Base-by-base conservation (phyloP, 306 rosid species). In the Spatholobus suberectus region DNA sequence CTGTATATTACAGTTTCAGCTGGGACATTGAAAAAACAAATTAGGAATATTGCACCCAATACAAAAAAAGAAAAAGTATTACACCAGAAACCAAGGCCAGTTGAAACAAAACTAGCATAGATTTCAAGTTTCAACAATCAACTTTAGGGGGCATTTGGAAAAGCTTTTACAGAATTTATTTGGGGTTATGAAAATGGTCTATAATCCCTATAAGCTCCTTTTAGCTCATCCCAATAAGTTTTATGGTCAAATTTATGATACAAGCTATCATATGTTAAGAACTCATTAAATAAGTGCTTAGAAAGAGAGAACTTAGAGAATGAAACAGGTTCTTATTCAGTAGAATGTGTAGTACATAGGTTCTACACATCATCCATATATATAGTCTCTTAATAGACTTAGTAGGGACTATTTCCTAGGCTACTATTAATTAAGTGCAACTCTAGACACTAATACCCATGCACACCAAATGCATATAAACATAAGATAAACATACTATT, bases 1-100 rank as follows among this genome's bases (percentile, higher is more conserved):
- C 99, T 89, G 93, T 94, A 96, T 90, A 92, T 88, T 34, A 94
- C 98, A 85, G 99, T 96, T 88, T 96, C 99, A 87, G 99, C 99
- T 96, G 98, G 87, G 74, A 75, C 88, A 90, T 82, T 75, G 86
- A 82, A 88, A 88, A 83, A 75, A 73, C 21, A 77, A 57, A 83
- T 89, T 78, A 76, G 86, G 41, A 79, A 79, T 79, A 76, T 68
- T 73, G 78, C 65, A 80, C 49, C 73, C 49, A 24, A 47, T 23
- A 11, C 24, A 44, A n/a, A 80, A 81, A 34, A 23, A 4, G 44
- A 59, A 38, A 80, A 55, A 46, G 47, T 38, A 67, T 11, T 70
- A 57, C 63, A 63, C 47, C 65, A 74, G 76, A 83, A 63, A 70
- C 21, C 57, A 82, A 27, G 63, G 55, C n/a, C 20, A 69, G 72